A percentile compares a stretch with the other conserved stretches of the same genome.
Conservation (phyloP, 2,329 filamentous ascomycete species). For the Phyllosticta capitalensis region DNA sequence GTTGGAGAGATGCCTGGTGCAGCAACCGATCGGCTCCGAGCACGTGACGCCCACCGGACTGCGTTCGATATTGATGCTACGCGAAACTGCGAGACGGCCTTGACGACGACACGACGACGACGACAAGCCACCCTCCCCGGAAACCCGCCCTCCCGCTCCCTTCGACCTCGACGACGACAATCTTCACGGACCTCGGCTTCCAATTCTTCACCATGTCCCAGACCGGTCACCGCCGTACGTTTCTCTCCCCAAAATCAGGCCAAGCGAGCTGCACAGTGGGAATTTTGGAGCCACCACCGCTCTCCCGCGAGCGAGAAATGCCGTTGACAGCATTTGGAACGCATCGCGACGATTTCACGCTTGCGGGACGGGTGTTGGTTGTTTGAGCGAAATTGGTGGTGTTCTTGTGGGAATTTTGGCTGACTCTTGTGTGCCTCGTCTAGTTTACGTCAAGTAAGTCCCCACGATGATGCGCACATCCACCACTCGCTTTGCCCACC, state of each 20-base stretch:
- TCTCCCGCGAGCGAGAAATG: neutral
- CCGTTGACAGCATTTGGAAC: neutral
- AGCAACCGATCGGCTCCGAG: neutral
- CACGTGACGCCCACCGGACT: neutral
- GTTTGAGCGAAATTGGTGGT: neutral
- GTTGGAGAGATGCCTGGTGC: neutral
- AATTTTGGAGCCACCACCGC: neutral
- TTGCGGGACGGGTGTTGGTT: neutral
- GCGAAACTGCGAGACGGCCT: too few species aligned
- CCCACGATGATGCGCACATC: neutral
- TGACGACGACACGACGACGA: slow-evolving; percentile 11
- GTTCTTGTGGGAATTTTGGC: neutral
- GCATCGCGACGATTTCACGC: neutral
- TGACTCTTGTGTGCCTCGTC: slow-evolving; percentile 4
- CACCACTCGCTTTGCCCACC: neutral
- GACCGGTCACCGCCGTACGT: slow-evolving; percentile 83
- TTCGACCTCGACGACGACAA: neutral
- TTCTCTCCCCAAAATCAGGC: slow-evolving; percentile 9
- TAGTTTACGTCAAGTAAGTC: slow-evolving; percentile 11
- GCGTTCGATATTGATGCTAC: too few species aligned
- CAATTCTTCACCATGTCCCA: slow-evolving; percentile 68
- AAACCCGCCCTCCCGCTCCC: neutral
- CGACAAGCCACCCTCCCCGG: neutral
- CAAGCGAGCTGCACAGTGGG: neutral
- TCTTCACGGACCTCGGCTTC: neutral